Conservation (phyloP, 495 filamentous ascomycete genomes). For the Amorphotheca resinae region DNA sequence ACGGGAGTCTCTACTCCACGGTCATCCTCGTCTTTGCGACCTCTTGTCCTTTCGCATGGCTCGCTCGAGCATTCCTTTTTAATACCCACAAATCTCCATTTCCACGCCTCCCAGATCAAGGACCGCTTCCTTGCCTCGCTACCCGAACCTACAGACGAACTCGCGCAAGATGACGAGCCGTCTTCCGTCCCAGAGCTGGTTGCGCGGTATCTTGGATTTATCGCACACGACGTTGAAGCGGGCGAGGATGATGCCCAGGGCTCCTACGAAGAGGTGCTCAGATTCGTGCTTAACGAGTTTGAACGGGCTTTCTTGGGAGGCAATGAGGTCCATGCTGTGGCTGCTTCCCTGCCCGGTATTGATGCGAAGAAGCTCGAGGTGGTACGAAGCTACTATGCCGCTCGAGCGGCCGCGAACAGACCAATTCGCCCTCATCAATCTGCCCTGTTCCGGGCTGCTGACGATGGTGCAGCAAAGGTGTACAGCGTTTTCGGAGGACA, state of each 20-base stretch:
- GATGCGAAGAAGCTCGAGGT: slow-evolving; percentile 78
- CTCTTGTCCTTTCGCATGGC: slow-evolving; percentile 79
- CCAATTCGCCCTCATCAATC: slow-evolving; percentile 83
- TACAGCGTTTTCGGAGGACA: slow-evolving; percentile 98
- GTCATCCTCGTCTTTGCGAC: slow-evolving; percentile 75
- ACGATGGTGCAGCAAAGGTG: slow-evolving; percentile 61
- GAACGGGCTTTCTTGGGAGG: slow-evolving; percentile 88
- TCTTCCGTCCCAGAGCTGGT: slow-evolving; percentile 86
- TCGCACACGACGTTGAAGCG: slow-evolving; percentile 73
- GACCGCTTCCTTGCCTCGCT: slow-evolving; percentile 74
- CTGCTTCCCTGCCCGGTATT: slow-evolving; percentile 74
- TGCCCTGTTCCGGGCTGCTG: slow-evolving; percentile 78
- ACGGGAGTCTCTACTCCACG: slow-evolving; percentile 93
- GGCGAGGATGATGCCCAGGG: slow-evolving; percentile 81
- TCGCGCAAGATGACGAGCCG: slow-evolving; percentile 94
- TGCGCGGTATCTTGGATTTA: slow-evolving; percentile 79
- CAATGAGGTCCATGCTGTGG: slow-evolving; percentile 91
- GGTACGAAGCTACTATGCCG: slow-evolving; percentile 79
- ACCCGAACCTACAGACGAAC: slow-evolving; percentile 84
- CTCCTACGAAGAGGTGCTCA: slow-evolving; percentile 77
- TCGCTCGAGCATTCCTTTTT: slow-evolving; percentile 91
- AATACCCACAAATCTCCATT: slow-evolving; percentile 87
- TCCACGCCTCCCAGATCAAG: slow-evolving; percentile 85
- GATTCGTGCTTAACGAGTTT: slow-evolving; percentile 83
- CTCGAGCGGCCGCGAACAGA: slow-evolving; percentile 68